Evolutionary conservation across 2,329 filamentous ascomycete species (phyloP).

Genomic region (Diaporthe capsici): DNA sequence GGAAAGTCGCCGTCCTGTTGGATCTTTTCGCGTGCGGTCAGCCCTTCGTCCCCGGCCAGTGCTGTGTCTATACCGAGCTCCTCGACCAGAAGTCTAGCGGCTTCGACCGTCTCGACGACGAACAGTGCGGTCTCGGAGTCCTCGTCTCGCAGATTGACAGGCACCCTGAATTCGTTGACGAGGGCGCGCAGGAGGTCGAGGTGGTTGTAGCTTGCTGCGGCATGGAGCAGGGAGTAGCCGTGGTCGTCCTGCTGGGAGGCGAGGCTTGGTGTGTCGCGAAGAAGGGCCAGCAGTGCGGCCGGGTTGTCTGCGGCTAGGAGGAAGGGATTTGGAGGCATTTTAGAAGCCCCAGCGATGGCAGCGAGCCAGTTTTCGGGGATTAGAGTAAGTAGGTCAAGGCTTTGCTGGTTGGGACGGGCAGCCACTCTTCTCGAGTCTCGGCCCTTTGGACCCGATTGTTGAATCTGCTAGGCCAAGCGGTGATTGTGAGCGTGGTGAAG

Average conservation of each 20-base stretch:
- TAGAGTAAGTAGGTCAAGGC: not conserved
- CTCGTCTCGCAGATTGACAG: constrained; percentile 87
- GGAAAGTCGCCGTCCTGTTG: constrained; percentile 83
- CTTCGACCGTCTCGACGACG: constrained; percentile 85
- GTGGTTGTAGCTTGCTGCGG: constrained; percentile 93
- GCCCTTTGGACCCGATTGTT: not conserved
- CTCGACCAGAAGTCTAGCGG: constrained; percentile 84
- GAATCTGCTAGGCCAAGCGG: not conserved
- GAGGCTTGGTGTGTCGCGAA: constrained; percentile 80
- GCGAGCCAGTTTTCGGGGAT: not conserved
- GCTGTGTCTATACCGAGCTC: constrained; percentile 80
- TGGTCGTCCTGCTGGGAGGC: constrained; percentile 88
- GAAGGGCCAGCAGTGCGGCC: constrained; percentile 78
- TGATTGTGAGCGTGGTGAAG: not conserved
- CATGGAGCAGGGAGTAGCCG: constrained; percentile 95
- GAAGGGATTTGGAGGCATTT: constrained; percentile 74
- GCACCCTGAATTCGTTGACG: constrained; percentile 81
- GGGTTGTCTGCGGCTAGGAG: constrained; percentile 88
- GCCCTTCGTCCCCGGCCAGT: constrained; percentile 79
- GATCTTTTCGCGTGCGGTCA: constrained; percentile 87
- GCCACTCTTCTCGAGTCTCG: not conserved
- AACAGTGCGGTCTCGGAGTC: constrained; percentile 96
- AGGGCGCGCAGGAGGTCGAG: constrained; percentile 82
- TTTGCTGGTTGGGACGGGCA: no score
- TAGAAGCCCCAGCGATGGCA: constrained; percentile 10